Conservation (phyloP, 2,329 filamentous ascomycete species). For the Elsinoe batatas region DNA sequence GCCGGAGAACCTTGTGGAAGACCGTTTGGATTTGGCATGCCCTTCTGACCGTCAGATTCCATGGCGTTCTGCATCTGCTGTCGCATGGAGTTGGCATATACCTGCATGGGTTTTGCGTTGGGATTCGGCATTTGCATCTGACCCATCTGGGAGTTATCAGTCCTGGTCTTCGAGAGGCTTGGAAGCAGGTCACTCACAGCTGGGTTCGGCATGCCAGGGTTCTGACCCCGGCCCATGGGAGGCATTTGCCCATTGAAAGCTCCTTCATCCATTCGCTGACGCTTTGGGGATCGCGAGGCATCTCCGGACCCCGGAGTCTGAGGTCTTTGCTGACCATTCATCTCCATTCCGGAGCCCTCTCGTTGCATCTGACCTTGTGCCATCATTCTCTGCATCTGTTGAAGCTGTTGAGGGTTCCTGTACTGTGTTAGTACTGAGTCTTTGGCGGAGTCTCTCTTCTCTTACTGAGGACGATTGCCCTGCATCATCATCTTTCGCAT, state of each 20-base stretch:
- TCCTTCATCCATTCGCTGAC: slow-evolving; percentile 67
- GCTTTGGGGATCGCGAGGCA: slow-evolving; percentile 86
- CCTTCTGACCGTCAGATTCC: slow-evolving; percentile 62
- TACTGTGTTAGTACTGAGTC: neutral
- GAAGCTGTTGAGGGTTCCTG: slow-evolving; percentile 46
- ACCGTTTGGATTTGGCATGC: slow-evolving; percentile 50
- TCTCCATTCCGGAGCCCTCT: slow-evolving; percentile 78
- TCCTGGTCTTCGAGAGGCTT: neutral
- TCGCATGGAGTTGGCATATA: slow-evolving; percentile 76
- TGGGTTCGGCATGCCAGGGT: slow-evolving; percentile 62
- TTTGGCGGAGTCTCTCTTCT: slow-evolving; percentile 39
- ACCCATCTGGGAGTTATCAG: slow-evolving; percentile 58
- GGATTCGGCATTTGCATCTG: slow-evolving; percentile 44
- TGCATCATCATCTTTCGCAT: slow-evolving; percentile 68
- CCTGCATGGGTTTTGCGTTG: slow-evolving; percentile 69
- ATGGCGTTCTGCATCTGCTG: slow-evolving; percentile 74
- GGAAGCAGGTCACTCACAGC: slow-evolving; percentile 32
- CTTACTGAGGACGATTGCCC: slow-evolving; percentile 65
- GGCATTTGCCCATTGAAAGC: slow-evolving; percentile 70
- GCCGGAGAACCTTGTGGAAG: slow-evolving; percentile 67
- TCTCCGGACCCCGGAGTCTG: slow-evolving; percentile 75
- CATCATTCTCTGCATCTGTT: slow-evolving; percentile 49
- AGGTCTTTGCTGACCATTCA: slow-evolving; percentile 63
- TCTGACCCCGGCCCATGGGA: slow-evolving; percentile 60
- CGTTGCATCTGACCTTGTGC: slow-evolving; percentile 72